Base-by-base conservation (phyloP, 2,329 filamentous ascomycete genomes). In the Fusarium guadeloupense region DNA sequence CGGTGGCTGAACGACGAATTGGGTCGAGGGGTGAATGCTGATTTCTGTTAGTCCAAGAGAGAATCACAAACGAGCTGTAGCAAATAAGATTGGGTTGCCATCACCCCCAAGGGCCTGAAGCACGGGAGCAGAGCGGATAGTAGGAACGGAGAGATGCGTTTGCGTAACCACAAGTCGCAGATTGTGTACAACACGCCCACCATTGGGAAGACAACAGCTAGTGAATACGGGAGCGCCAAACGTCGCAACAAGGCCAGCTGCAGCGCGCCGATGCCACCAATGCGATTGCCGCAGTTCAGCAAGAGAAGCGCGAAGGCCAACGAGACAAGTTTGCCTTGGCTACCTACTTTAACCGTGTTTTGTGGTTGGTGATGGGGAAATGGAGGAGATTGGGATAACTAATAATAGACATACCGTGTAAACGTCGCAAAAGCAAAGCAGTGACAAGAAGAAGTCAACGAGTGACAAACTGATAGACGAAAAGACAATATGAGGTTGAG, bases 91-190 rank as follows among this genome's bases (percentile, higher is more conserved):
- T 51, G 54, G 38, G 45, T 46, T 31, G 49, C 54, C 49, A 62
- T 55, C 48, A 31, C 56, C 42, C 40, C 26, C 40, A 33, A n/a
- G 39, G 39, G 54, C 49, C 48, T 59, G 40, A 61, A 35, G 59
- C 31, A 50, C 48, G 53, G 63, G 38, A 67, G 62, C 41, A 62
- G 47, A 59, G 46, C 55, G 53, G 49, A 61, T 54, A 54, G 56
- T 42, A 55, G 59, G 60, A 47, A 41, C 62, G 62, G 62, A 61
- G 53, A 61, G 42, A 55, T 62, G 64, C 66, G 63, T 59, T 55
- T 70, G 67, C 53, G 68, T 63, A 62, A 69, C 66, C 55, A 58
- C 38, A 44, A 57, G 53, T 67, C 50, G 52, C 54, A 64, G 54
- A 46, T 44, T 56, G 64, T 56, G 64, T 66, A 49, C 57, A 50